A percentile compares a stretch with the other conserved stretches of the same genome.
Evolutionary conservation across 768 basidiomycete species (phyloP).

Genomic region (Porpolomopsis calyptriformis): DNA sequence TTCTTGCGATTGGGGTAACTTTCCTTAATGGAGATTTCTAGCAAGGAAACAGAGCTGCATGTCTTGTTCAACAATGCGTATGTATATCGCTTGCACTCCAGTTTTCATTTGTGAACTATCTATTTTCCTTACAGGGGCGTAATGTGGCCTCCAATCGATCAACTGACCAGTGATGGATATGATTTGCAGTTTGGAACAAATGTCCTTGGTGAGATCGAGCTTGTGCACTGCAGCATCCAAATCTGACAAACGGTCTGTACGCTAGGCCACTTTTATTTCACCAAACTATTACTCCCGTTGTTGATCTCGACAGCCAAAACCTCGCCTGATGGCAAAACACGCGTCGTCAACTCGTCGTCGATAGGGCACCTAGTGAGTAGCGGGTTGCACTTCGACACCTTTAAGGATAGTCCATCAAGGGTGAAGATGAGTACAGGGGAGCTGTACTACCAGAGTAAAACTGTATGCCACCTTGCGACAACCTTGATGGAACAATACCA

Average conservation of each 20-base stretch:
- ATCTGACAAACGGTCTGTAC: not conserved
- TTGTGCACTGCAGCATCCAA: not conserved
- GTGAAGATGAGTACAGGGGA: constrained; percentile 11
- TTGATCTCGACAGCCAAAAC: constrained; percentile 30
- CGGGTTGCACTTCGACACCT: constrained; percentile 29
- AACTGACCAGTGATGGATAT: constrained; percentile 36
- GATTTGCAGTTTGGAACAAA: constrained; percentile 52
- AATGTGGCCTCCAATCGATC: constrained; percentile 31
- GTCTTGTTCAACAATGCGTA: constrained; percentile 43
- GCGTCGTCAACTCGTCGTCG: constrained; percentile 40
- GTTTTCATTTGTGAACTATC: not conserved
- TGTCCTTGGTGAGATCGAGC: constrained; percentile 30
- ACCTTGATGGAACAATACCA: not conserved
- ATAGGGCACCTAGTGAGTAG: constrained; percentile 22
- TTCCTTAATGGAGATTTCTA: not conserved
- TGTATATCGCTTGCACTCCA: constrained; percentile 14
- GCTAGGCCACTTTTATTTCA: constrained; percentile 40
- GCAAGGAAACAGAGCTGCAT: constrained; percentile 34
- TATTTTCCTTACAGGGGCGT: constrained; percentile 29
- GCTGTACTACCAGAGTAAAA: constrained; percentile 33
- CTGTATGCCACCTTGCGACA: constrained; percentile 22
- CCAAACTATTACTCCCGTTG: constrained; percentile 38
- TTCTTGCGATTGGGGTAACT: not conserved
- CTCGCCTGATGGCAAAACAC: constrained; percentile 31
- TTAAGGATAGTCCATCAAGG: constrained; percentile 26